Percentiles rank a stretch among this genome's conserved stretches.
Conservation (phyloP, 441 rosid genomes). For the Adansonia rubrostipa region DNA sequence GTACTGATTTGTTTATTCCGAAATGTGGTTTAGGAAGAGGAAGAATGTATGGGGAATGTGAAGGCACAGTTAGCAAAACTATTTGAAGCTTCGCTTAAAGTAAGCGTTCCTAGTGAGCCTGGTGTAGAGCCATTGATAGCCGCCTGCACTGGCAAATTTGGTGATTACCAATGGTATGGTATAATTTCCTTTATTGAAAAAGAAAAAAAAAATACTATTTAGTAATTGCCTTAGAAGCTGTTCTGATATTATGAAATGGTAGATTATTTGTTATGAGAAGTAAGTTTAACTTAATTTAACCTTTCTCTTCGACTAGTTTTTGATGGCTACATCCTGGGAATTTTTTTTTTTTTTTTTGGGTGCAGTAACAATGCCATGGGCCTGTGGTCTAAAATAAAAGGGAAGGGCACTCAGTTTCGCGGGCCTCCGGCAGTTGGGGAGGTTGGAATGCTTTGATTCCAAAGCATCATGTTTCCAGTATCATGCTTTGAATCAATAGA, state of each 20-base stretch:
- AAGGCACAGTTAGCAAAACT: conserved; percentile 61
- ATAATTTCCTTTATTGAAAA: background rate
- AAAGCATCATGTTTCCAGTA: background rate
- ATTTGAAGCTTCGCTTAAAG: conserved; percentile 61
- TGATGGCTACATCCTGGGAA: conserved; percentile 5
- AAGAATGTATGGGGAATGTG: conserved; percentile 58
- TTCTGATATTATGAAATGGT: background rate
- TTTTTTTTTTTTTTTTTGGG: background rate
- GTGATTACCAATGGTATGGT: conserved; percentile 87
- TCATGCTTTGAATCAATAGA: conserved; percentile 13
- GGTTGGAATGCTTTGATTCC: conserved; percentile 39
- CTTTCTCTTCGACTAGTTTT: background rate
- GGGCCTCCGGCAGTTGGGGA: conserved; percentile 84
- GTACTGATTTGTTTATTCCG: background rate
- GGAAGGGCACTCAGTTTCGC: conserved; percentile 56
- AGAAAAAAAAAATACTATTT: background rate
- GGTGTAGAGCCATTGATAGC: conserved; percentile 71
- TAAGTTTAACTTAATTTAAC: background rate
- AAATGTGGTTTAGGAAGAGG: conserved; percentile 46
- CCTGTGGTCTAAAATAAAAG: conserved; percentile 70
- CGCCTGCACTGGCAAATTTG: conserved; percentile 68
- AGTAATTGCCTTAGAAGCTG: background rate
- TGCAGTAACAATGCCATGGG: conserved; percentile 93
- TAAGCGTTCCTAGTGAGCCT: conserved; percentile 56
- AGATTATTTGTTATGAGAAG: background rate